phyloP scores from a whole-genome alignment of 2,329 filamentous ascomycete species.

The Fusarium gaditjirri region DNA sequence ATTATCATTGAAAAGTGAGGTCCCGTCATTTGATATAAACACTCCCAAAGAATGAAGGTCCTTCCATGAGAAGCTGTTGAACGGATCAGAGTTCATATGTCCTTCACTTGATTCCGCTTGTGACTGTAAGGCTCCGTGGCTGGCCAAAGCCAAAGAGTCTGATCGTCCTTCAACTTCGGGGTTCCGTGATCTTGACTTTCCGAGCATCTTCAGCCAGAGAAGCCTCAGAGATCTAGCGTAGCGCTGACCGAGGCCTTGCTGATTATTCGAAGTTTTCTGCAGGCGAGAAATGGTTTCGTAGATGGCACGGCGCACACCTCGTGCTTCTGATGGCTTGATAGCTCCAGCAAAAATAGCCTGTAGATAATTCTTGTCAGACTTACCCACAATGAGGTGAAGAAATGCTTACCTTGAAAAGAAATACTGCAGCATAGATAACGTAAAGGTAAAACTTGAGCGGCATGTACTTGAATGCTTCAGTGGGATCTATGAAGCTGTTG shows the following conservation, averaged over 20 bases:
- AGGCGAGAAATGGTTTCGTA: slow-evolving; percentile 68
- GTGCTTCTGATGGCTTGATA: slow-evolving; percentile 64
- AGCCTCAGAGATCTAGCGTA: slow-evolving; percentile 70
- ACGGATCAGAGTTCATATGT: slow-evolving; percentile 53
- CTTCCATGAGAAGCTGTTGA: slow-evolving; percentile 70
- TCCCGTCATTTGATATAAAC: slow-evolving; percentile 52
- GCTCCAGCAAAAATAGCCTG: slow-evolving; percentile 58
- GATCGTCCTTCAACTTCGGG: neutral
- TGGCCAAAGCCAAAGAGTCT: neutral
- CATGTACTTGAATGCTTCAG: slow-evolving; percentile 70
- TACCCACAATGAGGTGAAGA: rapidly evolving
- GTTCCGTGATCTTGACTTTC: slow-evolving; percentile 16
- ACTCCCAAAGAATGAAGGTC: slow-evolving; percentile 69
- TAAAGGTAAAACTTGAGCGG: slow-evolving; percentile 72
- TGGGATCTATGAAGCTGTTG: slow-evolving; percentile 68
- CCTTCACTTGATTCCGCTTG: neutral
- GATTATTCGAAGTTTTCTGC: slow-evolving; percentile 65
- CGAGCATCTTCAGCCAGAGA: slow-evolving; percentile 62
- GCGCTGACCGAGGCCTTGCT: slow-evolving; percentile 69
- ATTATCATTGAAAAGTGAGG: slow-evolving; percentile 24
- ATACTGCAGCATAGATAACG: slow-evolving; percentile 71
- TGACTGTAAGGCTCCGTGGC: neutral
- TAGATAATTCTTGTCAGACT: neutral
- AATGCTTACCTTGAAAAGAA: slow-evolving; percentile 67
- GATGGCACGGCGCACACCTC: slow-evolving; percentile 67